Evolutionary conservation across 257 asterid species (phyloP), one percentile per base, ranked within the genome.

Genomic region (Primulina tabacum): DNA sequence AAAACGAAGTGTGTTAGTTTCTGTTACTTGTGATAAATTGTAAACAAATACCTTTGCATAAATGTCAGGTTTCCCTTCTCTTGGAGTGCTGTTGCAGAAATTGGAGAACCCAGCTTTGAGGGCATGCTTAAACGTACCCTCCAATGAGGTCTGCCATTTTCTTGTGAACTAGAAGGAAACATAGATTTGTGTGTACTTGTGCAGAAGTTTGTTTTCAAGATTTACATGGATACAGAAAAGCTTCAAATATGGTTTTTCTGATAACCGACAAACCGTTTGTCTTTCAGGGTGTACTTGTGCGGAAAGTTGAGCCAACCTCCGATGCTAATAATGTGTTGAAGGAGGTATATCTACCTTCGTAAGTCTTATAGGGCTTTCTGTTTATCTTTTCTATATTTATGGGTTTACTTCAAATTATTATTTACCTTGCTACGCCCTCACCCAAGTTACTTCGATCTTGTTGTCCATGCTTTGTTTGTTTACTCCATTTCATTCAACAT

Each of bases 31-130:
- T 21, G 68, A 7, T 67, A 58, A 57, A 32, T 57, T 64, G 37
- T 40, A 40, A 33, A 20, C 55, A 28, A 40, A 30, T n/a, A 68
- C 30, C 69, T 62, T 67, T 68, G 40, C 71, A 75, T 73, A 34
- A 66, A 53, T 67, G 71, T 78, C 89, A 93, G 98, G 98, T 65
- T 93, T 93, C 81, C 98, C 98, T 71, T 84, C 88, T 71, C 94
- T 93, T 70, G 98, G 97, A 59, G 92, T 93, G 64, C 72, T 93
- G 81, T 75, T 93, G 84, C 98, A 93, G 76, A 93, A 89, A 78
- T 80, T 93, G 90, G 98, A 93, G 85, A 93, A 90, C 80, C 98
- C 98, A 80, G 98, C 96, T 67, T 77, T 93, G 77, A 94, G 96
- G 62, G 91, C 95, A 24, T 89, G 88, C 87, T 78, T 90, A 81